Conservation (phyloP, 139 green algal genomes). For the Volvox reticuliferus region DNA sequence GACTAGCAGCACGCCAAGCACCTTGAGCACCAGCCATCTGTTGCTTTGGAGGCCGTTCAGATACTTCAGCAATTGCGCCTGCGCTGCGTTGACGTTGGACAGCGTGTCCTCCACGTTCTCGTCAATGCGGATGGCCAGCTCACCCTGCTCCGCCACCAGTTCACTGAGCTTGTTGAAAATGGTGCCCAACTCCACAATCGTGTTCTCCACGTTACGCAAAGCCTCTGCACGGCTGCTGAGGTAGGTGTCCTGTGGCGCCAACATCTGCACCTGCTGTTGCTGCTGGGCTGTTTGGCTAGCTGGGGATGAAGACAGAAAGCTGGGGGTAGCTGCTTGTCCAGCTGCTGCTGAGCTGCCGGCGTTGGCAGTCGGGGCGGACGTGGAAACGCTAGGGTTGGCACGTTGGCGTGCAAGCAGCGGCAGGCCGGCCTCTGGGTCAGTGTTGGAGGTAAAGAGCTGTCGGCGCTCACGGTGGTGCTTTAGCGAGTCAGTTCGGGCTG, state of each 20-base stretch:
- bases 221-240: constrained; percentile 75
- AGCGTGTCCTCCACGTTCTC: constrained; percentile 98
- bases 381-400: constrained; percentile 73
- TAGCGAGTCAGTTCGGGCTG: constrained; percentile 89
- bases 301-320: constrained; percentile 31
- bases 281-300: constrained; percentile 36
- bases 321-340: constrained; percentile 28
- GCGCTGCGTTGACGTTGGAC: constrained; percentile 94
- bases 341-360: not conserved
- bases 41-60: constrained; percentile 94
- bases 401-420: constrained; percentile 54
- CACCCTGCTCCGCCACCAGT: constrained; percentile 90
- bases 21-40: constrained; percentile 80
- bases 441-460: constrained; percentile 85
- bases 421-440: constrained; percentile 52
- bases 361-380: constrained; percentile 70
- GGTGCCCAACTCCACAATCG: constrained; percentile 96
- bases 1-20: constrained; percentile 63
- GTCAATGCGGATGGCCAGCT: constrained; percentile 97
- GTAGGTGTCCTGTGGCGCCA: constrained; percentile 62
- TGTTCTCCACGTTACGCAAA: constrained; percentile 95
- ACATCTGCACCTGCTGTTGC: constrained; percentile 66
- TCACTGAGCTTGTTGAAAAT: constrained; percentile 98
- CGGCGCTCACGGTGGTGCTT: constrained; percentile 86
- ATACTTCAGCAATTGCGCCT: constrained; percentile 97